These are phyloP conservation scores for Sclerotinia subarctica DNA, from an alignment of 2,329 filamentous ascomycete species.

Conservation along the genomic window DNA sequence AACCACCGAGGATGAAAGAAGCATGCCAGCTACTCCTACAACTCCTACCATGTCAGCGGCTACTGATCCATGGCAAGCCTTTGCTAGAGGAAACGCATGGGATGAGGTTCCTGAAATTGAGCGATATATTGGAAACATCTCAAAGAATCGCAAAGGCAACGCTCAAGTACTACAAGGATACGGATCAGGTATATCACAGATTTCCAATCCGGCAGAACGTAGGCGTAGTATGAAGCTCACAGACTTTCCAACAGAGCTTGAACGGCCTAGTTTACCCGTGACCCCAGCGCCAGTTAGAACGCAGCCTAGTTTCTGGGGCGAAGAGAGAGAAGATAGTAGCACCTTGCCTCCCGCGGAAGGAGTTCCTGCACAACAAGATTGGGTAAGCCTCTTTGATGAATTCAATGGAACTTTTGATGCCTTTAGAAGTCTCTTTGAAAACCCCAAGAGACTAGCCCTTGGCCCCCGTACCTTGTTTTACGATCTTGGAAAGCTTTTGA, in stretches of 20 bases:
- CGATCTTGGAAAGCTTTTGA: conserved; percentile 16
- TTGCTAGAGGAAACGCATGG: conserved; percentile 82
- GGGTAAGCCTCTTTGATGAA: conserved; percentile 71
- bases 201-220: conserved; percentile 33
- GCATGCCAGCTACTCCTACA: conserved; percentile 44
- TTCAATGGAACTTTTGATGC: conserved; percentile 13
- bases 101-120: conserved; percentile 87
- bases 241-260: conserved; percentile 79
- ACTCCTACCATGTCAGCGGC: conserved; percentile 49
- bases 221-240: conserved; percentile 66
- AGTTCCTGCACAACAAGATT: conserved; percentile 83
- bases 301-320: conserved; percentile 61
- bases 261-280: conserved; percentile 84
- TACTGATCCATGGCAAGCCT: conserved; percentile 68
- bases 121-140: conserved; percentile 76
- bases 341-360: conserved; percentile 73
- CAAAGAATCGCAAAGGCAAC: conserved; percentile 55
- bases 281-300: conserved; percentile 79
- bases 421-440: conserved; percentile 17
- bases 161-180: conserved; percentile 39
- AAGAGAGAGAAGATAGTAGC: conserved; percentile 47
- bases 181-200: conserved; percentile 35
- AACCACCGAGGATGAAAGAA: conserved; percentile 42
- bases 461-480: conserved; percentile 5
- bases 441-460: conserved; percentile 7